These are phyloP conservation scores for Candida sithepensis DNA, from an alignment of 805 yeast genomes.

Conservation along the genomic window DNA sequence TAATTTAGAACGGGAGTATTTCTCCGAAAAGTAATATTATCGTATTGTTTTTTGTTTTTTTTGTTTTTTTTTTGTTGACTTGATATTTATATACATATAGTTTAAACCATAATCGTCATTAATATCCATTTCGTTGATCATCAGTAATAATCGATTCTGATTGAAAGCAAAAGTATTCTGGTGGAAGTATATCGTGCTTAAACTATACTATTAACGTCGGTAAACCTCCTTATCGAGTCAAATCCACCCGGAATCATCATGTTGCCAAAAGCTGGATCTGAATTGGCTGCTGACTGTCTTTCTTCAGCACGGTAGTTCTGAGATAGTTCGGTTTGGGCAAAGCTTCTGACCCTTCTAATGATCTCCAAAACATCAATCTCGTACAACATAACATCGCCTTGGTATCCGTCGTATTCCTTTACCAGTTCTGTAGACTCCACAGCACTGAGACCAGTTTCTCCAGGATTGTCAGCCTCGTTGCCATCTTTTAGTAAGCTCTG, in stretches of 20 bases:
- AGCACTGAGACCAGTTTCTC: slow-evolving; percentile 11
- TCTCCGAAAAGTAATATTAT: neutral
- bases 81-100: neutral
- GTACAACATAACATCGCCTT: slow-evolving; percentile 37
- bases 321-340: slow-evolving; percentile 12
- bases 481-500: slow-evolving; percentile 24
- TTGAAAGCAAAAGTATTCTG: no score
- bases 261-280: neutral
- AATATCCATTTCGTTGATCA: neutral
- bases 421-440: slow-evolving; percentile 5
- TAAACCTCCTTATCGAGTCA: slow-evolving; percentile 11
- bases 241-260: slow-evolving; percentile 11
- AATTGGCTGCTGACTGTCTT: neutral
- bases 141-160: no score
- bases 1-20: neutral
- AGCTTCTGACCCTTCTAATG: slow-evolving; percentile 20
- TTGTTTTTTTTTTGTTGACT: neutral
- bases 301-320: slow-evolving; percentile 3
- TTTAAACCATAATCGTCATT: neutral
- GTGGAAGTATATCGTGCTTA: no score
- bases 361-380: slow-evolving; percentile 33
- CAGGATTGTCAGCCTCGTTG: slow-evolving; percentile 2
- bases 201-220: slow-evolving; percentile 10
- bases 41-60: neutral
- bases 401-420: slow-evolving; percentile 39